These are phyloP conservation scores for Saxophila tyrrhenica DNA, from an alignment of 495 filamentous ascomycete genomes.

Conservation along the genomic window DNA sequence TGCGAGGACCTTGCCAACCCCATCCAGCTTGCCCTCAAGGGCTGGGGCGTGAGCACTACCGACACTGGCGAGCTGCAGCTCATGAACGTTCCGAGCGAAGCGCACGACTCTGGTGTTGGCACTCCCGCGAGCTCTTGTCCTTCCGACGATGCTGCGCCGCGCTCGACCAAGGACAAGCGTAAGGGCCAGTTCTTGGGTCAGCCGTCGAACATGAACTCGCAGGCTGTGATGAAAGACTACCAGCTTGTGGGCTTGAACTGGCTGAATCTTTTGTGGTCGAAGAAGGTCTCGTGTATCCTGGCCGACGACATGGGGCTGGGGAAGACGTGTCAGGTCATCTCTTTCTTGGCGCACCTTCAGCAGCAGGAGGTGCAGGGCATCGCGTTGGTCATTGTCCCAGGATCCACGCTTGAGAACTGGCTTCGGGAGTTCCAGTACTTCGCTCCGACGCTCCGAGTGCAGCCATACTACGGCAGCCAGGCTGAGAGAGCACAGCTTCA, in stretches of 20 bases:
- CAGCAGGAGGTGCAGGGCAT: constrained; percentile 58
- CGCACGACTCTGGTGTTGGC: constrained; percentile 61
- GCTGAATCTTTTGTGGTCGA: constrained; percentile 68
- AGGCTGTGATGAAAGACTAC: constrained; percentile 73
- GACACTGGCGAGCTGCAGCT: constrained; percentile 57
- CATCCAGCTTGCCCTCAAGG: constrained; percentile 57
- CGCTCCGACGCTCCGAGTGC: constrained; percentile 60
- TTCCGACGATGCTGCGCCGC: constrained; percentile 39
- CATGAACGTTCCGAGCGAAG: constrained; percentile 45
- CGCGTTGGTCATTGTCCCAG: constrained; percentile 80
- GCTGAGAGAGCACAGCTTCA: constrained; percentile 49
- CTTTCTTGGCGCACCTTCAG: constrained; percentile 73
- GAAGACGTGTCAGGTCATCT: constrained; percentile 94
- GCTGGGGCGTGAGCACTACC: constrained; percentile 54
- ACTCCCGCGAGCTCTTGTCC: constrained; percentile 48
- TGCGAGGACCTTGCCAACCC: constrained; percentile 62
- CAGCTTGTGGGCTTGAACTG: constrained; percentile 93
- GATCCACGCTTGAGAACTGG: constrained; percentile 93
- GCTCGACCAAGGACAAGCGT: constrained; percentile 28
- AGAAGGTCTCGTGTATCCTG: constrained; percentile 71
- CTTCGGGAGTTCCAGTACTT: constrained; percentile 80
- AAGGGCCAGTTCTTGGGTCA: constrained; percentile 48
- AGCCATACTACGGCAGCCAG: constrained; percentile 68
- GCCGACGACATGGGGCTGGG: constrained; percentile 98
- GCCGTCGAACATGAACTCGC: constrained; percentile 59